Conservation (phyloP, 495 filamentous ascomycete genomes). For the Penicillium maclennaniae region DNA sequence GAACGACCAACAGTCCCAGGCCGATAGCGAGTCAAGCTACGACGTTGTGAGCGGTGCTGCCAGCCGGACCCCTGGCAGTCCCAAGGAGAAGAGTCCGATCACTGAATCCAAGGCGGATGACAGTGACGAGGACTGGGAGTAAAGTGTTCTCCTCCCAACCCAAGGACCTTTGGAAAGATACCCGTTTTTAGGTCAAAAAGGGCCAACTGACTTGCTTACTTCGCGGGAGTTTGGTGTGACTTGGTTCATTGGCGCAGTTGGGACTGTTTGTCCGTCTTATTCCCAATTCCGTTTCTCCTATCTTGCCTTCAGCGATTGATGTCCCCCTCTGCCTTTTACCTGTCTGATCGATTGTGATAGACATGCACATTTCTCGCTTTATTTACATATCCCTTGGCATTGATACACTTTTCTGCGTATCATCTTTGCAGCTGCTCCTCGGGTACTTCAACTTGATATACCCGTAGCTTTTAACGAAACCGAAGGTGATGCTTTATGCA, state of each 20-base stretch:
- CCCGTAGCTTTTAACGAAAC: not conserved
- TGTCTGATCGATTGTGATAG: slow-evolving; percentile 8
- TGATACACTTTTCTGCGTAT: not conserved
- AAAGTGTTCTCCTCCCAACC: slow-evolving; percentile 14
- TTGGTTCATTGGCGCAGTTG: slow-evolving; percentile 18
- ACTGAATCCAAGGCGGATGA: slow-evolving; percentile 53
- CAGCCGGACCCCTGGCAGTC: slow-evolving; percentile 73
- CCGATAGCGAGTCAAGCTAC: slow-evolving; percentile 89
- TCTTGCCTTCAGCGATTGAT: slow-evolving; percentile 22
- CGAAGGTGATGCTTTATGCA: not conserved
- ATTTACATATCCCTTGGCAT: slow-evolving; percentile 14
- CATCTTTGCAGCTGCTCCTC: not conserved
- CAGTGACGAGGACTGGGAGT: slow-evolving; percentile 84
- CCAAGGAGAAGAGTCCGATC: slow-evolving; percentile 57
- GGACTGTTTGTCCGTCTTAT: slow-evolving; percentile 12
- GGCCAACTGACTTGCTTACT: slow-evolving; percentile 5
- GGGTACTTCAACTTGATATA: not conserved
- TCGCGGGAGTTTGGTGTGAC: slow-evolving; percentile 22
- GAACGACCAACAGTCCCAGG: slow-evolving; percentile 77
- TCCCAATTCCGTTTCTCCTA: slow-evolving; percentile 14
- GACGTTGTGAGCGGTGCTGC: slow-evolving; percentile 85
- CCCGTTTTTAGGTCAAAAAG: not conserved
- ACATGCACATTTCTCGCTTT: slow-evolving; percentile 16
- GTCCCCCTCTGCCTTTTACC: slow-evolving; percentile 5
- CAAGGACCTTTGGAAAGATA: not conserved